phyloP scores from a whole-genome alignment of 495 filamentous ascomycete genomes.

The Evernia prunastri region DNA sequence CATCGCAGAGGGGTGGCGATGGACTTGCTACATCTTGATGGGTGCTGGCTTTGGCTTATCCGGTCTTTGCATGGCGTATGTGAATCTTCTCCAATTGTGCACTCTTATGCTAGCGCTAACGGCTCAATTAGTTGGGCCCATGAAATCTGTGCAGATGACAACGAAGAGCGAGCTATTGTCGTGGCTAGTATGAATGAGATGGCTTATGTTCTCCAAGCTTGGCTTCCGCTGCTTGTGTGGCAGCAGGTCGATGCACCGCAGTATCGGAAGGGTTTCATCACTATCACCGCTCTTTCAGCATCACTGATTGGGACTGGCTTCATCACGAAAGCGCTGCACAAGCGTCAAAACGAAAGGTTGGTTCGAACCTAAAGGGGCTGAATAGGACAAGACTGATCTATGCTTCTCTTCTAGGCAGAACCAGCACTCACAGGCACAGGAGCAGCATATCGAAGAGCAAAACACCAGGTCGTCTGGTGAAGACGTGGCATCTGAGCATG shows the following conservation, averaged over 20 bases:
- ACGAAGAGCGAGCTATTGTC: conserved; percentile 46
- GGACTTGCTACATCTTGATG: neutral
- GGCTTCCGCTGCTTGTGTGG: conserved; percentile 46
- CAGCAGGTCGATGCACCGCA: conserved; percentile 45
- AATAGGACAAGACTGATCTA: neutral
- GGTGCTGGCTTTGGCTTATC: conserved; percentile 1
- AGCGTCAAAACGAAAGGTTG: neutral
- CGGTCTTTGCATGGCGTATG: conserved; percentile 2
- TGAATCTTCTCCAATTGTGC: neutral
- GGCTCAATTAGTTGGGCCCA: conserved; percentile 41
- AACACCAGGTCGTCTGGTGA: neutral
- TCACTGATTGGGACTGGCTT: conserved; percentile 30
- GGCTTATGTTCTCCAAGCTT: conserved; percentile 45
- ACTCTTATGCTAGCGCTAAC: conserved; percentile 13
- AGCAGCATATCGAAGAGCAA: neutral
- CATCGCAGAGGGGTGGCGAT: neutral
- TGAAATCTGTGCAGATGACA: conserved; percentile 45
- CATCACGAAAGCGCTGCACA: neutral
- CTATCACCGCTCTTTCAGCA: conserved; percentile 33
- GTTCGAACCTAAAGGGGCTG: neutral
- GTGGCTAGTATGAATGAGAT: conserved; percentile 47
- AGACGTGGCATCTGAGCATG: neutral
- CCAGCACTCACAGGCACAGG: neutral
- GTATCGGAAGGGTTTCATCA: conserved; percentile 45
- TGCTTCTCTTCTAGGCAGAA: neutral